A percentile compares a stretch with the other conserved stretches of the same genome.
Evolutionary conservation across 208 protist species (phyloP).

Genomic region (Leptomonas pyrrhocoris): DNA sequence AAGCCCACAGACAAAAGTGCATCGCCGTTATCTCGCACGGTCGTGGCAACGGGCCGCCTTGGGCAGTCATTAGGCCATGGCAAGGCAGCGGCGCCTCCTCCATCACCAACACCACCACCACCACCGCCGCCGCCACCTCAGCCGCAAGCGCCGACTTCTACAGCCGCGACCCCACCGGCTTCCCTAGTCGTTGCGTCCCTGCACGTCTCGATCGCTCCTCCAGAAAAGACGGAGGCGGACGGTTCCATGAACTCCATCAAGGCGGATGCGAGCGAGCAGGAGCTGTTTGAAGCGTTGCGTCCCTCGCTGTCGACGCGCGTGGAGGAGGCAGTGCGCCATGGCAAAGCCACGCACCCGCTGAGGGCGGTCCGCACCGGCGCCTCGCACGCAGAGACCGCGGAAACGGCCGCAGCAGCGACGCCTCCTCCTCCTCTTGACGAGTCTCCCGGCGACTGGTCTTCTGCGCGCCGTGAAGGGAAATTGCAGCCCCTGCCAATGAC

Average conservation of each 20-base stretch:
- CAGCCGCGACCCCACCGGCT: neutral
- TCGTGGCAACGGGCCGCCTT: neutral
- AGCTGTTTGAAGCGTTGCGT: constrained; percentile 20
- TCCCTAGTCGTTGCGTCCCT: neutral
- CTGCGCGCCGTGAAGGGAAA: constrained; percentile 13
- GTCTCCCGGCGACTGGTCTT: constrained; percentile 20
- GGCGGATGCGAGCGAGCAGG: neutral
- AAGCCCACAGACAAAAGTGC: neutral
- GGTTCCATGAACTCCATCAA: neutral
- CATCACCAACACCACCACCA: constrained; percentile 8
- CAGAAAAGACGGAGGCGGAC: neutral
- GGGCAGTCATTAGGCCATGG: neutral
- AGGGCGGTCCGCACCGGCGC: neutral
- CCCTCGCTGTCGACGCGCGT: constrained; percentile 36
- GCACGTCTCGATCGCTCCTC: constrained; percentile 29
- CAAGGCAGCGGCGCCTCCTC: neutral
- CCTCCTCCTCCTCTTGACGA: neutral
- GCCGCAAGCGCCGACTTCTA: neutral
- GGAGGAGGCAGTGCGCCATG: constrained; percentile 34
- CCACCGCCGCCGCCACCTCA: constrained; percentile 5
- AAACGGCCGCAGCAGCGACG: neutral
- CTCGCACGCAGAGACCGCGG: no score
- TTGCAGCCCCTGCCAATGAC: constrained; percentile 34
- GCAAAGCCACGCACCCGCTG: constrained; percentile 14
- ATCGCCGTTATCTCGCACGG: neutral